phyloP scores from a whole-genome alignment of 805 yeast species.

The Barnettozyma wickerhamii region DNA sequence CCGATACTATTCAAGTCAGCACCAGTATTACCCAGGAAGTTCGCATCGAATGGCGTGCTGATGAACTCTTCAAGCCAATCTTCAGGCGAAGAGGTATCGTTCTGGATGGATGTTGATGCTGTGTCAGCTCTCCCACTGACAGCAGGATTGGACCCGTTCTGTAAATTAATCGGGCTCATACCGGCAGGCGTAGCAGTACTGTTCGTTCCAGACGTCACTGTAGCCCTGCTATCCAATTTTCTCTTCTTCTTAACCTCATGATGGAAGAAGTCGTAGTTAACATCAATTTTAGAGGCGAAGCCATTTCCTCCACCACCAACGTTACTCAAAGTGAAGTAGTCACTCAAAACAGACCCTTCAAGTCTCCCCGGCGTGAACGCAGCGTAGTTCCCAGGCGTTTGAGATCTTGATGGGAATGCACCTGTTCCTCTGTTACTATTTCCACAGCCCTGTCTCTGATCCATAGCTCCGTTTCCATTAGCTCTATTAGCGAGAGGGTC shows the following conservation, averaged over 20 bases:
- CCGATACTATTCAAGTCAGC: slow-evolving; percentile 53
- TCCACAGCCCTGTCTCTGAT: not conserved
- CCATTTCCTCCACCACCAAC: slow-evolving; percentile 42
- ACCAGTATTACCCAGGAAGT: slow-evolving; percentile 44
- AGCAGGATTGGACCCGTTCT: not conserved
- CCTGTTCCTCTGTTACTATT: slow-evolving; percentile 5
- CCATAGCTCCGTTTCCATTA: not conserved
- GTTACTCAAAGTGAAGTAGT: slow-evolving; percentile 35
- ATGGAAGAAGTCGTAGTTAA: slow-evolving; percentile 17
- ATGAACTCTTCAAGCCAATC: slow-evolving; percentile 73
- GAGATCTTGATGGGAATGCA: not conserved
- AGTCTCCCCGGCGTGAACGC: slow-evolving; percentile 18
- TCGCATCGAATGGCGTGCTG: slow-evolving; percentile 58
- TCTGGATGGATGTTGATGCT: slow-evolving; percentile 18
- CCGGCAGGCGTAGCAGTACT: not conserved
- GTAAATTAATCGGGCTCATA: not conserved
- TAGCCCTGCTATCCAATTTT: too few relatives aligned
- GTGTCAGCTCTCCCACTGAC: slow-evolving; percentile 11
- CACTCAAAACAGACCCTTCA: slow-evolving; percentile 34
- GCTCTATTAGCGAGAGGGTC: slow-evolving; percentile 17
- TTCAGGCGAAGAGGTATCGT: slow-evolving; percentile 30
- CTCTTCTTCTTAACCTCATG: slow-evolving; percentile 8
- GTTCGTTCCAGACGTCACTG: not conserved
- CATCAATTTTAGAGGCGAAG: slow-evolving; percentile 20
- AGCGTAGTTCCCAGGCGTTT: slow-evolving; percentile 19